Evolutionary conservation across 805 yeast species (phyloP).

Genomic region (Yamadazyma laniorum): DNA sequence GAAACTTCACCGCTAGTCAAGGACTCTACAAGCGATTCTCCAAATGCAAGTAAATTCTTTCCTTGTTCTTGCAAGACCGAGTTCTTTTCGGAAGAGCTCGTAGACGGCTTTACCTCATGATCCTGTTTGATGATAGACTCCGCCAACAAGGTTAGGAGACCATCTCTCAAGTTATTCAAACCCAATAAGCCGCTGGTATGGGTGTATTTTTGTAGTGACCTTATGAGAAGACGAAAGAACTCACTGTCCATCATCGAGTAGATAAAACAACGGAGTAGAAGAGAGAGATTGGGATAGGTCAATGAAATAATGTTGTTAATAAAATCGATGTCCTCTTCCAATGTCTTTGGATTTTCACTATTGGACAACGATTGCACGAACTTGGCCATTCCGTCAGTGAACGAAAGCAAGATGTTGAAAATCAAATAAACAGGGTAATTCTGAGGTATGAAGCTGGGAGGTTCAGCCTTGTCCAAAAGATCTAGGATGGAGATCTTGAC

Average conservation of each 20-base stretch:
- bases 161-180: conserved; percentile 54
- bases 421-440: conserved; percentile 61
- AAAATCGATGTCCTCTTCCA: conserved; percentile 30
- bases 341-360: conserved; percentile 18
- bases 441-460: conserved; percentile 61
- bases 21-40: conserved; percentile 53
- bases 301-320: conserved; percentile 31
- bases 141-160: conserved; percentile 30
- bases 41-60: conserved; percentile 41
- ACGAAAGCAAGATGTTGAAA: conserved; percentile 47
- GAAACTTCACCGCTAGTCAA: conserved; percentile 10
- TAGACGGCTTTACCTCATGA: not conserved
- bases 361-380: conserved; percentile 44
- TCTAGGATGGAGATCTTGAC: conserved; percentile 63
- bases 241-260: conserved; percentile 71
- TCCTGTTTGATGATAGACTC: conserved; percentile 21
- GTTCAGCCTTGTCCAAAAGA: conserved; percentile 73
- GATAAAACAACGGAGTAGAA: conserved; percentile 42
- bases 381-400: conserved; percentile 69
- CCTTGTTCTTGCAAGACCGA: conserved; percentile 13
- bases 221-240: conserved; percentile 60
- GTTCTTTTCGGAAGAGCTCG: not conserved
- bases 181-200: conserved; percentile 81
- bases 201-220: conserved; percentile 76
- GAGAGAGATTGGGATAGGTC: conserved; percentile 24